Conservation (phyloP, 106 monocot genomes). For the Amphibolis antarctica region DNA sequence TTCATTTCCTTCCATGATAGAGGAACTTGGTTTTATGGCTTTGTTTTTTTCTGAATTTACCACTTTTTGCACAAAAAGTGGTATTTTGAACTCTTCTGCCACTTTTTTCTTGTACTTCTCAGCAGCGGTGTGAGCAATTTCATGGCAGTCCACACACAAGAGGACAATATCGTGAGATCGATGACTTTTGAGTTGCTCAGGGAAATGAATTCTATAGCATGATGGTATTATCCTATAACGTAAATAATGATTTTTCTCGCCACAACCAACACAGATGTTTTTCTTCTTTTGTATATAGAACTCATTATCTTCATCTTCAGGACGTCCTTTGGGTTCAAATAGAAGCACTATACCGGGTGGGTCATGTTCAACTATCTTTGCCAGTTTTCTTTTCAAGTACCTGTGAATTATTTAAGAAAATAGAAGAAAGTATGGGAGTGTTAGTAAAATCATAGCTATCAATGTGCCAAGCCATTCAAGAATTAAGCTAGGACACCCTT, state of each 20-base stretch:
- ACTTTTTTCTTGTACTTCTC: conserved; percentile 83
- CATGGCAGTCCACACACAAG: conserved; percentile 95
- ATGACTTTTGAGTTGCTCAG: conserved; percentile 99
- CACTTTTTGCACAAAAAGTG: conserved; percentile 82
- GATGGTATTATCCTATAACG: conserved; percentile 95
- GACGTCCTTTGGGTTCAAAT: conserved; percentile 95
- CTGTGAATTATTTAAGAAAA: conserved; percentile 17
- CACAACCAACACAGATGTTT: conserved; percentile 96
- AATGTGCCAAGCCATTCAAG: too few relatives aligned
- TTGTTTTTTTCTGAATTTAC: conserved; percentile 43
- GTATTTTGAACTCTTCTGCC: conserved; percentile 61
- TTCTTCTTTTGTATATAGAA: conserved; percentile 96
- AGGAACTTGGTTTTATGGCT: conserved; percentile 11
- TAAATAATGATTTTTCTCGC: conserved; percentile 82
- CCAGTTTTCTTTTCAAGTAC: conserved; percentile 69
- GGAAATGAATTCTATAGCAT: conserved; percentile 95
- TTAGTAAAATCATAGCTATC: too few relatives aligned
- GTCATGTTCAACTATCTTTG: conserved; percentile 66
- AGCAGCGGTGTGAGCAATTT: conserved; percentile 84
- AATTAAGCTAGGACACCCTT: too few relatives aligned
- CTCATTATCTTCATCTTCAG: conserved; percentile 94
- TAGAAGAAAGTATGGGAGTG: not conserved
- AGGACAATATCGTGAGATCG: conserved; percentile 96
- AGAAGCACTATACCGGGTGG: conserved; percentile 93
- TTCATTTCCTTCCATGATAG: conserved; percentile 8